Conservation (phyloP, 1,139 yeast species). For the Sugiyamaella neomexicana region DNA sequence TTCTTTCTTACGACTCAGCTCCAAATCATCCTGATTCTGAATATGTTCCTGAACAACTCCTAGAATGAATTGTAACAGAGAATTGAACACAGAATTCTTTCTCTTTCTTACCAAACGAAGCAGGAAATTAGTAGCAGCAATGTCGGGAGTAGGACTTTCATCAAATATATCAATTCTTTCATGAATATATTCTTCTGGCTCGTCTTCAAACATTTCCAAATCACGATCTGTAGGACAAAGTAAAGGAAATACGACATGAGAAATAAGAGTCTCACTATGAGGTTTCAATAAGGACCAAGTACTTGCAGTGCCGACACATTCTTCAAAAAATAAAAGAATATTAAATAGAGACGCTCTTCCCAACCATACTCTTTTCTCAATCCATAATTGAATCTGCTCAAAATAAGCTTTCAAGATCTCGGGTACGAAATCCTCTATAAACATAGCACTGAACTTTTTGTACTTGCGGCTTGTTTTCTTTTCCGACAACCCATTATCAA, state of each 20-base stretch:
- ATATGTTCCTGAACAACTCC: slow-evolving; percentile 49
- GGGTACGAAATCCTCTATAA: slow-evolving; percentile 59
- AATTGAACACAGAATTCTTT: slow-evolving; percentile 55
- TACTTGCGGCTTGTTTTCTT: slow-evolving; percentile 32
- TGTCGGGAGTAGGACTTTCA: slow-evolving; percentile 73
- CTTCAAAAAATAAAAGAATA: slow-evolving; percentile 68
- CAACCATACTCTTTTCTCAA: slow-evolving; percentile 64
- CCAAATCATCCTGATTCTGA: slow-evolving; percentile 49
- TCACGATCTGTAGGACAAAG: slow-evolving; percentile 69
- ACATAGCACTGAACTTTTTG: slow-evolving; percentile 39
- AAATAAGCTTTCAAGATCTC: slow-evolving; percentile 66
- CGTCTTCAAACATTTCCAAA: slow-evolving; percentile 77
- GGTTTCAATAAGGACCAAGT: slow-evolving; percentile 75
- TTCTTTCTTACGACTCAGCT: slow-evolving; percentile 70
- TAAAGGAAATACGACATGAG: slow-evolving; percentile 77
- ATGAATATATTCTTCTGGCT: slow-evolving; percentile 89
- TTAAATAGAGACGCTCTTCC: slow-evolving; percentile 65
- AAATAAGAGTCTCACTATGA: slow-evolving; percentile 61
- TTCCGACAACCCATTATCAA: slow-evolving; percentile 40
- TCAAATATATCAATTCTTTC: slow-evolving; percentile 71
- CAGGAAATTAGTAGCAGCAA: slow-evolving; percentile 77
- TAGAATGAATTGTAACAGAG: slow-evolving; percentile 67
- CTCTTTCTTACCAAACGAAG: slow-evolving; percentile 70
- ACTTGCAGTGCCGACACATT: slow-evolving; percentile 62
- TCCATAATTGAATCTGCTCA: slow-evolving; percentile 71